Percentiles rank a stretch among this genome's conserved stretches.
phyloP scores from a whole-genome alignment of 139 green algal species.

The Asterochloris erici region DNA sequence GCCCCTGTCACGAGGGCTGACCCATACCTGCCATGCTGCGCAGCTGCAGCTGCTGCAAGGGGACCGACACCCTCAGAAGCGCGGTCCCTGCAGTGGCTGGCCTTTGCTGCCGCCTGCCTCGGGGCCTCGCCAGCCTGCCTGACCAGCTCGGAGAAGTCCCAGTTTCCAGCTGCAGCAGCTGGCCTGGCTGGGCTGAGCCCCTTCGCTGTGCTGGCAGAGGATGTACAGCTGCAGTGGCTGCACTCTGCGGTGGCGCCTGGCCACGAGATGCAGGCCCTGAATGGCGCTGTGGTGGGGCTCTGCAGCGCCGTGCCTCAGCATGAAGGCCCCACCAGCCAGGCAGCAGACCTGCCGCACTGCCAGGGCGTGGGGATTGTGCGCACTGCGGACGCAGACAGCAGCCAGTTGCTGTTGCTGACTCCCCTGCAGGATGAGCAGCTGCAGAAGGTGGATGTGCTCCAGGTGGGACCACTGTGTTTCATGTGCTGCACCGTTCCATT shows the following conservation, averaged over 20 bases:
- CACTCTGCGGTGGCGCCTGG: constrained; percentile 21
- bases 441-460: constrained; percentile 30
- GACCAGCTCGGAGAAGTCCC: constrained; percentile 29
- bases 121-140: neutral
- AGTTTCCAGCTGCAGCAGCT: constrained; percentile 33
- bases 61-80: constrained; percentile 33
- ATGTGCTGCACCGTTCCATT: neutral
- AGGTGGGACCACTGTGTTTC: constrained; percentile 12
- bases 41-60: neutral
- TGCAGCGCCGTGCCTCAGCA: neutral
- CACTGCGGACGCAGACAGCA: constrained; percentile 37
- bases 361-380: constrained; percentile 72
- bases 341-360: constrained; percentile 42
- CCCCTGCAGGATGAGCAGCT: constrained; percentile 31
- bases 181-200: constrained; percentile 44
- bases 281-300: constrained; percentile 69
- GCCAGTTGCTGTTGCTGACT: constrained; percentile 61
- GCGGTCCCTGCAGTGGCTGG: constrained; percentile 57
- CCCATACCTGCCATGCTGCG: neutral
- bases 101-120: constrained; percentile 47
- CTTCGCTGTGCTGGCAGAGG: constrained; percentile 28
- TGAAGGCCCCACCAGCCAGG: neutral
- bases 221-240: constrained; percentile 37
- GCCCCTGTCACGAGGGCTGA: neutral
- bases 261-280: constrained; percentile 52